Evolutionary conservation across 2,329 filamentous ascomycete genomes (phyloP).

Genomic region (Arthrobotrys sinensis): DNA sequence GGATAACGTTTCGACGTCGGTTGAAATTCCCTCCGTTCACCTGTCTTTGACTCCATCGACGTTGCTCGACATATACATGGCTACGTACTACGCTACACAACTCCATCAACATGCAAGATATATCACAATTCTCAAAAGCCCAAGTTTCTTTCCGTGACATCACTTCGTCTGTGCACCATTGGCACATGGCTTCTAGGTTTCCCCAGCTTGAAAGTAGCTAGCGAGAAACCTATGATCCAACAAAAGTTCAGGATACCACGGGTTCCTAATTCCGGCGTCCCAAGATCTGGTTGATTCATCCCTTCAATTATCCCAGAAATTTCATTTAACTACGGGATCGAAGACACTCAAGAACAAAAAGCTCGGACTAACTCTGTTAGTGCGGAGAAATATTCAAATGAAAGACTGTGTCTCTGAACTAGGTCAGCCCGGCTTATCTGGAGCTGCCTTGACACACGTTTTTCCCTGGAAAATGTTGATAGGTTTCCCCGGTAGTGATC

Average conservation of each 20-base stretch:
- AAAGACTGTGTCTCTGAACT: neutral
- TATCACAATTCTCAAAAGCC: constrained; percentile 17
- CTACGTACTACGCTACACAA: constrained; percentile 35
- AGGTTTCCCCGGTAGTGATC: neutral
- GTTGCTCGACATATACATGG: constrained; percentile 1
- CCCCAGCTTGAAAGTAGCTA: neutral
- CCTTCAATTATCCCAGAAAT: constrained; percentile 12
- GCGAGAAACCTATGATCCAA: constrained; percentile 4
- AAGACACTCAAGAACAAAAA: constrained; percentile 8
- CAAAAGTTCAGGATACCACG: constrained; percentile 16
- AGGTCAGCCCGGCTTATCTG: constrained; percentile 21
- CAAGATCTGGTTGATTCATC: constrained; percentile 18
- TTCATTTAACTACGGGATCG: constrained; percentile 8
- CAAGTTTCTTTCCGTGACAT: constrained; percentile 14
- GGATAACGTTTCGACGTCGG: constrained; percentile 7
- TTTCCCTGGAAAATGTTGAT: constrained; percentile 7
- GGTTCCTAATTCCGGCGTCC: constrained; percentile 30
- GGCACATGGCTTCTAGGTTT: constrained; percentile 6
- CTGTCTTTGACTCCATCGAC: neutral
- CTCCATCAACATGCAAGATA: constrained; percentile 9
- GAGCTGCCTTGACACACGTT: constrained; percentile 18
- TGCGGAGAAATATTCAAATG: constrained; percentile 31
- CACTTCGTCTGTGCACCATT: constrained; percentile 35
- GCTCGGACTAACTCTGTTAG: constrained; percentile 7
- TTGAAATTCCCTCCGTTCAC: constrained; percentile 19